These are phyloP conservation scores for Fusarium sublunatum DNA, from an alignment of 2,329 filamentous ascomycete species.

Conservation along the genomic window DNA sequence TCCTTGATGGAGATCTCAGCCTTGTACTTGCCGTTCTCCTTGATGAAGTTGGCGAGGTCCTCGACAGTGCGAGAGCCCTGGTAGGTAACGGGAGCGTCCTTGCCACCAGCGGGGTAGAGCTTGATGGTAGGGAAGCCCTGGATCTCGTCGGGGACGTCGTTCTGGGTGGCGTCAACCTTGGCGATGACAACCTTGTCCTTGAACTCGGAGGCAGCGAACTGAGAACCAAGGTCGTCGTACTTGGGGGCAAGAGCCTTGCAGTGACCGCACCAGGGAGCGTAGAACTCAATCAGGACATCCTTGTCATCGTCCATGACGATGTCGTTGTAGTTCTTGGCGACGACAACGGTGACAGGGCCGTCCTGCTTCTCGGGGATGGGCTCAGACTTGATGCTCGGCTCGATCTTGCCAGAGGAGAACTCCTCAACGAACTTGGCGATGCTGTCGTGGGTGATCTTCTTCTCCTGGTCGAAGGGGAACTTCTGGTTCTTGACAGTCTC, in stretches of 20 bases:
- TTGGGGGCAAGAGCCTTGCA: slow-evolving; percentile 98
- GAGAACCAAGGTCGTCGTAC: slow-evolving; percentile 89
- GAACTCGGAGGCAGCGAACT: slow-evolving; percentile 81
- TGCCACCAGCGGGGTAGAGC: slow-evolving; percentile 91
- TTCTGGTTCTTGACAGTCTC: slow-evolving; percentile 96
- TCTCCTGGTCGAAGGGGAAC: slow-evolving; percentile 90
- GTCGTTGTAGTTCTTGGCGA: slow-evolving; percentile 93
- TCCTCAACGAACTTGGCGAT: slow-evolving; percentile 88
- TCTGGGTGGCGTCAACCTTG: slow-evolving; percentile 96
- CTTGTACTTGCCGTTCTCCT: slow-evolving; percentile 93
- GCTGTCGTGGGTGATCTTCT: slow-evolving; percentile 76
- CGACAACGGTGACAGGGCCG: slow-evolving; percentile 85
- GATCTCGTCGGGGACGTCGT: slow-evolving; percentile 97
- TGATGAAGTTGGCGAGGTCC: slow-evolving; percentile 91
- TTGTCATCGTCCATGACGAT: slow-evolving; percentile 93
- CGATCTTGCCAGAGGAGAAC: slow-evolving; percentile 86
- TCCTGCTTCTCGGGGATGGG: slow-evolving; percentile 94
- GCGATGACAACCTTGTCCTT: slow-evolving; percentile 89
- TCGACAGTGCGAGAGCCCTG: slow-evolving; percentile 87
- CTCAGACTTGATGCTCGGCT: slow-evolving; percentile 98
- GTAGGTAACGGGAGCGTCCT: slow-evolving; percentile 88
- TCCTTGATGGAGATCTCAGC: slow-evolving; percentile 71
- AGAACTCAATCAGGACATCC: slow-evolving; percentile 98
- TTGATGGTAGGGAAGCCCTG: slow-evolving; percentile 99
- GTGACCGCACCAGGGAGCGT: slow-evolving; percentile 99